Percentiles rank a stretch among this genome's conserved stretches.
phyloP scores from a whole-genome alignment of 2,329 filamentous ascomycete species.

The Beauveria sp. region DNA sequence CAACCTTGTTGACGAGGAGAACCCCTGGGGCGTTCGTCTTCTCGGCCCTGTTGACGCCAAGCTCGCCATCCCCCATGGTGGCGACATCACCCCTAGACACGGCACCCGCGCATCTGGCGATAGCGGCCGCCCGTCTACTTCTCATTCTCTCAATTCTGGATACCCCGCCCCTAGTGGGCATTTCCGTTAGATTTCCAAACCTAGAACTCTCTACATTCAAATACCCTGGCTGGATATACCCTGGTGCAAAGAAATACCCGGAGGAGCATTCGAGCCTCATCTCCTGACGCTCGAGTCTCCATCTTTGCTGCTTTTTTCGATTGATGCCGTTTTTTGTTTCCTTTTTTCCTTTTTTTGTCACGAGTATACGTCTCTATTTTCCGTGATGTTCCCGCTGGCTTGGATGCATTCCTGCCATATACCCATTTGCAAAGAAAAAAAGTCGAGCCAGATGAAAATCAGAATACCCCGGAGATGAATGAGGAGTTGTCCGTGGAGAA shows the following conservation, averaged over 20 bases:
- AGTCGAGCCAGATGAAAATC: slow-evolving; percentile 7
- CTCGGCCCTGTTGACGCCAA: slow-evolving; percentile 61
- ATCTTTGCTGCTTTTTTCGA: slow-evolving; percentile 17
- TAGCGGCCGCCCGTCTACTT: slow-evolving; percentile 86
- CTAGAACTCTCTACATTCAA: slow-evolving; percentile 41
- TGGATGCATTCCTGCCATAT: slow-evolving; percentile 11
- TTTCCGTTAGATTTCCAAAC: slow-evolving; percentile 66
- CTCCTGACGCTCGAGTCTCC: slow-evolving; percentile 40
- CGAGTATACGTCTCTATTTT: slow-evolving; percentile 9
- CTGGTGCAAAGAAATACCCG: slow-evolving; percentile 53
- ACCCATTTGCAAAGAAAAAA: slow-evolving; percentile 13
- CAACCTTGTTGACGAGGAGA: slow-evolving; percentile 84
- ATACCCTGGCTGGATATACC: slow-evolving; percentile 59
- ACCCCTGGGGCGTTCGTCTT: slow-evolving; percentile 54
- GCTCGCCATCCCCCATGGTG: slow-evolving; percentile 58
- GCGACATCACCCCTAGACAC: slow-evolving; percentile 79
- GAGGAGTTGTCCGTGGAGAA: slow-evolving; percentile 3
- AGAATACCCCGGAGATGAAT: slow-evolving; percentile 11
- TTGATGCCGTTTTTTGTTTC: not conserved
- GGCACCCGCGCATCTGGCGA: slow-evolving; percentile 78
- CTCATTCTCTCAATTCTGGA: slow-evolving; percentile 92
- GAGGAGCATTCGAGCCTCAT: slow-evolving; percentile 31
- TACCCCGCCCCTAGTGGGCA: slow-evolving; percentile 88
- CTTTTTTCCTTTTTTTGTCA: slow-evolving; percentile 9
- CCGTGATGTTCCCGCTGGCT: slow-evolving; percentile 5